These are phyloP conservation scores for Aspergillus campestris DNA, from an alignment of 495 filamentous ascomycete genomes.

Conservation along the genomic window DNA sequence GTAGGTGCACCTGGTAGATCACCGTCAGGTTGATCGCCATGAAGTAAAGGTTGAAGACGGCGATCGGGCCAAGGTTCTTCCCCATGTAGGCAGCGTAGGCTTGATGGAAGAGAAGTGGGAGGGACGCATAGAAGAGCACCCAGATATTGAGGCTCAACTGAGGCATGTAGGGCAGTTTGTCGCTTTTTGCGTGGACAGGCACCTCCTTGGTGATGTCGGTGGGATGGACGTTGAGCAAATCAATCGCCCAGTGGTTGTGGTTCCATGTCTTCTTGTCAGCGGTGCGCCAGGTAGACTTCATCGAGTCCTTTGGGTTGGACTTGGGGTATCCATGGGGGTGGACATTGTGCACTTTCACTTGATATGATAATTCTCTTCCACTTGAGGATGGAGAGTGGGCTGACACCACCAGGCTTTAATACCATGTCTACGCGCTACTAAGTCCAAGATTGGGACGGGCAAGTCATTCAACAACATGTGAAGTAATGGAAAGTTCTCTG, in stretches of 20 bases:
- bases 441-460: no score
- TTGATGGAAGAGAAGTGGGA: slow-evolving; percentile 20
- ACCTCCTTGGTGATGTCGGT: slow-evolving; percentile 14
- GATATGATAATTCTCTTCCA: no score
- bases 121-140: slow-evolving; percentile 13
- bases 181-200: slow-evolving; percentile 18
- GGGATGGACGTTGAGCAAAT: slow-evolving; percentile 15
- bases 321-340: no score
- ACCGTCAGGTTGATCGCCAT: slow-evolving; percentile 6
- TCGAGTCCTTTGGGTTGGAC: slow-evolving; percentile 21
- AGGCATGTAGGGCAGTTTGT: slow-evolving; percentile 20
- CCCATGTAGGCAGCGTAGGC: slow-evolving; percentile 12
- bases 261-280: slow-evolving; percentile 17
- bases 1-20: slow-evolving; percentile 11
- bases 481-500: no score
- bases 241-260: slow-evolving; percentile 14
- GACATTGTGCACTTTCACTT: no score
- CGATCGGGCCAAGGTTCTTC: slow-evolving; percentile 2
- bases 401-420: no score
- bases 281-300: slow-evolving; percentile 28
- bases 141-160: slow-evolving; percentile 15
- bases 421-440: no score
- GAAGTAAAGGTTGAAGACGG: slow-evolving; percentile 18
- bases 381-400: no score
- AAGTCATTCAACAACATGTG: no score